A percentile compares a stretch with the other conserved stretches of the same genome.
These are phyloP conservation scores for Tolypocladium nubicola DNA, from an alignment of 2,329 filamentous ascomycete genomes.

Conservation along the genomic window DNA sequence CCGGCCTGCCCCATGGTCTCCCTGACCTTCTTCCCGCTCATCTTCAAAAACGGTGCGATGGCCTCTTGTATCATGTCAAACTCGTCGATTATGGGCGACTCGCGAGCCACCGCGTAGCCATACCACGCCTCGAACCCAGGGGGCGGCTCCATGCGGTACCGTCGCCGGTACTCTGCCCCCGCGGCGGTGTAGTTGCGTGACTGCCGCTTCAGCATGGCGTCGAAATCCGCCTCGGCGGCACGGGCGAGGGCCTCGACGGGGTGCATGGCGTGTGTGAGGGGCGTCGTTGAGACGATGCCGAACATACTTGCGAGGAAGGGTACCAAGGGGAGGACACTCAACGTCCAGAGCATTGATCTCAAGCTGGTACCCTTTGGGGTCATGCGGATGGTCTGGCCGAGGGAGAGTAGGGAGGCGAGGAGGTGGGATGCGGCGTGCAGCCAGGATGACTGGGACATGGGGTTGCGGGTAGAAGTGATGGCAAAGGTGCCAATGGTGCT, in stretches of 20 bases:
- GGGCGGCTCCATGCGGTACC: conserved; percentile 32
- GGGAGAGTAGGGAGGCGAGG: conserved; percentile 15
- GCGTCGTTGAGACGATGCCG: conserved; percentile 8
- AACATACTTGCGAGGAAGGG: conserved; percentile 18
- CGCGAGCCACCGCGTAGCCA: conserved; percentile 24
- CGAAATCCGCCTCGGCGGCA: conserved; percentile 18
- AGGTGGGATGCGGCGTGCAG: conserved; percentile 14
- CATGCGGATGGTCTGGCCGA: conserved; percentile 19
- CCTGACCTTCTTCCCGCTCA: conserved; percentile 23
- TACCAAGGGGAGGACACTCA: conserved; percentile 17
- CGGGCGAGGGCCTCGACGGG: conserved; percentile 23
- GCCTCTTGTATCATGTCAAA: conserved; percentile 32
- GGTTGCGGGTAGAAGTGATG: conserved; percentile 17
- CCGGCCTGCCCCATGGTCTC: conserved; percentile 14
- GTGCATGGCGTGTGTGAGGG: conserved; percentile 12
- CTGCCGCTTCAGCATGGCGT: conserved; percentile 20
- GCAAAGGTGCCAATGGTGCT: conserved; percentile 19
- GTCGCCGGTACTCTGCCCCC: conserved; percentile 27
- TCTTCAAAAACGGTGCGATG: conserved; percentile 27
- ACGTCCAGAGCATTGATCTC: conserved; percentile 16
- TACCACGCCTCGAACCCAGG: conserved; percentile 36
- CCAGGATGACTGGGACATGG: conserved; percentile 15
- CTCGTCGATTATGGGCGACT: conserved; percentile 38
- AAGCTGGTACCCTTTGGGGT: conserved; percentile 19
- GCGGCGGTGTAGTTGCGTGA: conserved; percentile 26